Conservation (phyloP, 2,329 filamentous ascomycete species). For the Epichloe gansuensis region DNA sequence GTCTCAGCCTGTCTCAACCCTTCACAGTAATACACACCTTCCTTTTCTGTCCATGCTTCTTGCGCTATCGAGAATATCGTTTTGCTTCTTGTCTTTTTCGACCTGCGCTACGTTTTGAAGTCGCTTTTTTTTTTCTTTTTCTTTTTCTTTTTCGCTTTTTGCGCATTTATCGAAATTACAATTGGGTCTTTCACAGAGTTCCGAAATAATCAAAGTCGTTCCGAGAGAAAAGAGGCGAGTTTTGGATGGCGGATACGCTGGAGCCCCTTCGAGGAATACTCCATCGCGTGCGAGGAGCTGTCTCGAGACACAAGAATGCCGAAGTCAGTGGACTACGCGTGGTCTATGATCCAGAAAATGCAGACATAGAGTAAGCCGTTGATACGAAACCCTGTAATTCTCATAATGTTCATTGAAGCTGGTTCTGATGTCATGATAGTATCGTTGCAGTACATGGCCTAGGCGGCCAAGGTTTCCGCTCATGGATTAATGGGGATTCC, state of each 20-base stretch:
- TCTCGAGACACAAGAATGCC: slow-evolving; percentile 9
- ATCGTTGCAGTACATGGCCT: slow-evolving; percentile 17
- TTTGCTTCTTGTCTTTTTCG: too few relatives aligned
- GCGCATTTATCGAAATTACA: too few relatives aligned
- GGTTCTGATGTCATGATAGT: slow-evolving; percentile 7
- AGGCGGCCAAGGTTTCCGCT: slow-evolving; percentile 14
- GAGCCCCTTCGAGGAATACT: slow-evolving; percentile 12
- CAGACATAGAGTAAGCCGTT: slow-evolving; percentile 13
- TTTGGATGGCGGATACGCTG: slow-evolving; percentile 11
- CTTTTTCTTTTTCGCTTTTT: too few relatives aligned
- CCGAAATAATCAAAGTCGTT: too few relatives aligned
- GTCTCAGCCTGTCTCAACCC: too few relatives aligned
- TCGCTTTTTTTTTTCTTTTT: too few relatives aligned
- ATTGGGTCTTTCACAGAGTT: too few relatives aligned
- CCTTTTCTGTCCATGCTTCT: too few relatives aligned
- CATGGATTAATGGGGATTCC: slow-evolving; percentile 14
- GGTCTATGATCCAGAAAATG: slow-evolving; percentile 11
- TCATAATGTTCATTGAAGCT: neutral
- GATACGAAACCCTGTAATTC: neutral
- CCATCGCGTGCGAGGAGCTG: slow-evolving; percentile 12
- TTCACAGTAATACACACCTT: too few relatives aligned
- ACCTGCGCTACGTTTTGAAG: too few relatives aligned
- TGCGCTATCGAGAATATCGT: too few relatives aligned
- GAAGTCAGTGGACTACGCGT: slow-evolving; percentile 11
- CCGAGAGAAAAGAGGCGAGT: neutral